Evolutionary conservation across 495 filamentous ascomycete genomes (phyloP), one percentile per base, ranked within the genome.

Genomic region (Daldinia caldariorum): DNA sequence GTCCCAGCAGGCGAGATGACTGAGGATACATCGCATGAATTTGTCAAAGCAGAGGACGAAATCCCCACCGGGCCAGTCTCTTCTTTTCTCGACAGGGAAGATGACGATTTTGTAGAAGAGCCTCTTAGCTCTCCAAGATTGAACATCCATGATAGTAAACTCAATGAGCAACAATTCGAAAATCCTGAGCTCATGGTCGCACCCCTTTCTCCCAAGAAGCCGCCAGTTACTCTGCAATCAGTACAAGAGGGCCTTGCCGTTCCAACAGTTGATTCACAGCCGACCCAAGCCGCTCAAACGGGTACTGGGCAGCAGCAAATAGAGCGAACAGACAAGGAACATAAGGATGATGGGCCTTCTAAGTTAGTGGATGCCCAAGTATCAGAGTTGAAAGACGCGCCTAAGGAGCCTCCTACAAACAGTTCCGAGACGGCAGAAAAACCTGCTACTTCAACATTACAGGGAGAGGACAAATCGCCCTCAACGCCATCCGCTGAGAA

Each of bases 91-190:
- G 83, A 83, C 26, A 84, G 81, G 70, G 85, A 91, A 69, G 85
- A 91, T 50, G 88, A 89, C 18, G 87, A 90, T 51, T 90, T 92
- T 73, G 88, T 91, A 9, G 89, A 91, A 67, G 90, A 92, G 70
- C 88, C 90, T 29, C 78, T 90, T 43, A 88, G 83, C 61, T 89
- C 87, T 14, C 86, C 88, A 4, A 79, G 83, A 51, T 66, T 89
- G 13, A 76, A 84, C 31, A 76, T 80, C 26, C 64, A 81, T 4
- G 79, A 85, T 18, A 76, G 74, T 16, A 79, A 80, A 50, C 57
- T 76, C 4, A 72, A 77, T 22, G 75, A 75, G 35, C 76, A 79
- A 35, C 73, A 78, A 35, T 77, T 81, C 47, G 79, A 81, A 22
- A 82, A 84, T 13, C 76, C 77, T 18, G 80, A 84, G 20, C 71